Base-by-base conservation (phyloP, 225 moss, liverwort and hornwort genomes). In the Pleurozium schreberi region DNA sequence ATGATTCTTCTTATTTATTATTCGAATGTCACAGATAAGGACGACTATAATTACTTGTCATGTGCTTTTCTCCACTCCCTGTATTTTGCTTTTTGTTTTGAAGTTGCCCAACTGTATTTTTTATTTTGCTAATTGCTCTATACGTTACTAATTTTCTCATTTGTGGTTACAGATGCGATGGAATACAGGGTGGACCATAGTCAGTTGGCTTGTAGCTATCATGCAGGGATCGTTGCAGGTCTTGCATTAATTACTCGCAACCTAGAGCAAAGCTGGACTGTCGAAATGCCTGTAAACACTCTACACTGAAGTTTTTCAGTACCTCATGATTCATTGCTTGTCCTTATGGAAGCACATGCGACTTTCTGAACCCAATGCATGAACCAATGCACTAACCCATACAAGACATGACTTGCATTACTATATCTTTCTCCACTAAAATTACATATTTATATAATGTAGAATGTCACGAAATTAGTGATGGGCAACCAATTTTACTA, bases 171-270 rank as follows among this genome's bases (percentile, higher is more conserved):
- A 97, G 95, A 66, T 85, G 85, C 61, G 59, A 80, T 91, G 75
- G 95, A 93, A 83, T 91, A 92, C 73, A 95, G 90, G 88, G 95
- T 99, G 90, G 97, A 99, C 87, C 97, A 97, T 88, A 99, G 96
- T 92, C 96, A 95, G 81, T 94, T 99, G 92, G 97, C 93, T 80
- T 97, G 96, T 87, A 92, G 91, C 74, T 99, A 97, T 90, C 98
- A 99, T 89, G 95, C 90, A 84, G 98, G 96, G 73, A 97, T 99
- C 87, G 91, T 97, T 88, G 96, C 96, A n/a, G 96, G 97, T 63
- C 93, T 99, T 75, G 88, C 94, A 75, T 94, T 99, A 93, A 92
- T 99, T 70, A 87, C 95, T 45, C 90, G 91, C 81, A 95, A 91
- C 81, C 89, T 99, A 85, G 92, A 97, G 90, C 89, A 89, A 57